phyloP scores from a whole-genome alignment of 2,329 filamentous ascomycete species.

The Aureobasidium subglaciale region DNA sequence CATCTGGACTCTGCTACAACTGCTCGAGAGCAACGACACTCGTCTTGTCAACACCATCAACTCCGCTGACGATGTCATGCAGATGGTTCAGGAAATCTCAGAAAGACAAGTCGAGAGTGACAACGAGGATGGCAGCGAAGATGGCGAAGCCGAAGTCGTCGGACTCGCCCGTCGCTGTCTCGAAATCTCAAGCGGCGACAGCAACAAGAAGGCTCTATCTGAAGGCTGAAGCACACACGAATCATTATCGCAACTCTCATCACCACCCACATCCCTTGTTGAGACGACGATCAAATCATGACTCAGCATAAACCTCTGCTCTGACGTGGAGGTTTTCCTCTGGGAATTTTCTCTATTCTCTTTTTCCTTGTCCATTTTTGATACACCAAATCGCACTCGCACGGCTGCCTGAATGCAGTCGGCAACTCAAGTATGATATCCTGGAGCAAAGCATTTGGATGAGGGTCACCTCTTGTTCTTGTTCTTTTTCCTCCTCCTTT shows the following conservation, averaged over 20 bases:
- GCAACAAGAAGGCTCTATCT: conserved; percentile 52
- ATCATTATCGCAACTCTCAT: neutral
- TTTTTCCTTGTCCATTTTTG: conserved; percentile 14
- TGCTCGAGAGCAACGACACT: conserved; percentile 91
- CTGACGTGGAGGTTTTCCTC: too few species aligned
- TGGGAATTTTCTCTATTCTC: neutral
- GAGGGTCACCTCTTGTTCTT: neutral
- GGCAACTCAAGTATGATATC: conserved; percentile 12
- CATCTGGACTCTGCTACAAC: conserved; percentile 92
- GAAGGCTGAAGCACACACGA: conserved; percentile 54
- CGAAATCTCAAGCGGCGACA: conserved; percentile 48
- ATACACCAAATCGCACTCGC: conserved; percentile 14
- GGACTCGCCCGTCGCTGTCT: conserved; percentile 83
- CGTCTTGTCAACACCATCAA: conserved; percentile 81
- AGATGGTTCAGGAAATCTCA: conserved; percentile 85
- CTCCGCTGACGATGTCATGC: conserved; percentile 82
- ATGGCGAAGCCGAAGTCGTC: conserved; percentile 87
- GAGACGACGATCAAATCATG: neutral
- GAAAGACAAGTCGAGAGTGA: conserved; percentile 84
- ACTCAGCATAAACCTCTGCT: neutral
- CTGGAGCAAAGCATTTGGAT: conserved; percentile 9
- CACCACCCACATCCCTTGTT: neutral
- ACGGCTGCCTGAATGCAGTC: neutral
- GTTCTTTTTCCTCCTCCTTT: neutral
- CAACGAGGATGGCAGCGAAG: conserved; percentile 81